These are phyloP conservation scores for Cryptococcus sp. DNA, from an alignment of 1,284 basidiomycete genomes.

Conservation along the genomic window DNA sequence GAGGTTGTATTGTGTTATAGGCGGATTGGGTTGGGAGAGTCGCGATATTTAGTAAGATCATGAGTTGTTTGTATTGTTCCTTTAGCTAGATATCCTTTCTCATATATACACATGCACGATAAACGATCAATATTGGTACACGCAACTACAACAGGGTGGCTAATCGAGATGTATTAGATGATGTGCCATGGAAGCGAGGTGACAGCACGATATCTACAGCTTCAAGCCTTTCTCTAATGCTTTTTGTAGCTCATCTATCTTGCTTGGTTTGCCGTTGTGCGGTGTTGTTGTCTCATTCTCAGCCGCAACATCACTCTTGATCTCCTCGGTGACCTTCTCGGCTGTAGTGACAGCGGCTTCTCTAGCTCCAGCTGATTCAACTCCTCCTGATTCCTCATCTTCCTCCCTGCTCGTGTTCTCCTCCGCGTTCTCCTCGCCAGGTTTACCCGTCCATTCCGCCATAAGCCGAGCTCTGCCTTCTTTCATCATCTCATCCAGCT, in stretches of 20 bases:
- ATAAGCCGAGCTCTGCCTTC: slow-evolving; percentile 23
- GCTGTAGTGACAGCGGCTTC: background rate
- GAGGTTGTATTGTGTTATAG: slow-evolving; percentile 74
- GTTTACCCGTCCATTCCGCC: slow-evolving; percentile 21
- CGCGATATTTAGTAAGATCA: background rate
- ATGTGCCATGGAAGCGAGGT: background rate
- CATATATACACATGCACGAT: too few species aligned
- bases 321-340: background rate
- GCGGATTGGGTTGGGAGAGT: background rate
- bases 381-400: background rate
- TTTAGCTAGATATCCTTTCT: too few species aligned
- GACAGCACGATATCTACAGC: background rate
- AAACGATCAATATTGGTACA: too few species aligned
- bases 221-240: slow-evolving; percentile 14
- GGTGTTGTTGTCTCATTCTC: too few species aligned
- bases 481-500: slow-evolving; percentile 32
- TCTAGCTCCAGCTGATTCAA: background rate
- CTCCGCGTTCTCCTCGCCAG: slow-evolving; percentile 1
- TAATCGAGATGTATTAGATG: background rate
- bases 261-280: too few species aligned
- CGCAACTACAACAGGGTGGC: background rate
- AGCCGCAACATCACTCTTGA: background rate
- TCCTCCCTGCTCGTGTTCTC: slow-evolving; percentile 1
- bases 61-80: background rate
- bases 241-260: slow-evolving; percentile 5